These are phyloP conservation scores for Verbena officinalis DNA, from an alignment of 257 asterid genomes.

Conservation along the genomic window DNA sequence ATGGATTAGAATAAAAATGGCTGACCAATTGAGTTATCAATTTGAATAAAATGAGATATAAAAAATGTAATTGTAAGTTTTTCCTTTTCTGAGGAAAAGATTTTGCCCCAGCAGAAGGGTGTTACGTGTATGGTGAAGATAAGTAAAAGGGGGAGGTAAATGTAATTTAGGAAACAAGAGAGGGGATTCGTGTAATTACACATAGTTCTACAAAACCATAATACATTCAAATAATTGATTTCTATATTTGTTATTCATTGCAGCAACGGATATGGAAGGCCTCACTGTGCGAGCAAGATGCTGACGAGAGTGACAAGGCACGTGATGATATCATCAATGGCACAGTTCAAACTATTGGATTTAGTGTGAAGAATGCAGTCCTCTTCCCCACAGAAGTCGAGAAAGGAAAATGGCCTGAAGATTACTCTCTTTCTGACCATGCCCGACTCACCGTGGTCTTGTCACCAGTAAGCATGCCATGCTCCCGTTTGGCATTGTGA, in stretches of 20 bases:
- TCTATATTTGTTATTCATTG: constrained; percentile 16
- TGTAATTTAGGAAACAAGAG: no score
- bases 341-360: constrained; percentile 83
- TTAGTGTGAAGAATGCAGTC: constrained; percentile 87
- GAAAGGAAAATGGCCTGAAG: constrained; percentile 94
- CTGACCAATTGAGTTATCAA: no score
- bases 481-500: constrained; percentile 60
- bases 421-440: constrained; percentile 95
- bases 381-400: constrained; percentile 94
- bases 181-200: no score
- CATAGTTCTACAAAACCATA: not conserved
- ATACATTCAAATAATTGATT: not conserved
- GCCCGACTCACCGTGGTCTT: constrained; percentile 93
- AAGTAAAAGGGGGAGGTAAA: no score
- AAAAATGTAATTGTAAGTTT: no score
- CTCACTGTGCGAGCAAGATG: constrained; percentile 56
- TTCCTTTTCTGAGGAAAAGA: no score
- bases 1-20: no score
- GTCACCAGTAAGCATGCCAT: constrained; percentile 86
- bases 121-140: no score
- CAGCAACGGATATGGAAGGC: constrained; percentile 91
- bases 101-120: not conserved
- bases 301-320: constrained; percentile 39
- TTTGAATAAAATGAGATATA: no score
- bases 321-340: constrained; percentile 43